Conservation (phyloP, 2,329 filamentous ascomycete genomes). For the Aotearoamyces nothofagi region DNA sequence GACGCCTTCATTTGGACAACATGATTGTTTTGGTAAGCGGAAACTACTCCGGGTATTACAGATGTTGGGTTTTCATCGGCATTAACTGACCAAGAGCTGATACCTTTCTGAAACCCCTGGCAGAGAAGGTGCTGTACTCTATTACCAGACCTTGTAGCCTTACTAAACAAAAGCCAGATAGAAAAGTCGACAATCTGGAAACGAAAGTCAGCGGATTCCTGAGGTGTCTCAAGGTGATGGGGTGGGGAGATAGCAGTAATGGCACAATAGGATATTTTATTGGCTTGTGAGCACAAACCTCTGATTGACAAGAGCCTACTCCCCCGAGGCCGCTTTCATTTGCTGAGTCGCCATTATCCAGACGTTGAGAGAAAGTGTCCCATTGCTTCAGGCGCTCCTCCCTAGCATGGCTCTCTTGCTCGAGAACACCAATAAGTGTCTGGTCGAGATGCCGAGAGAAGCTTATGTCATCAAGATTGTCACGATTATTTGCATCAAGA, state of each 20-base stretch:
- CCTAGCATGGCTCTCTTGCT: constrained; percentile 4
- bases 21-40: constrained; percentile 52
- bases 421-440: constrained; percentile 16
- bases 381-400: constrained; percentile 38
- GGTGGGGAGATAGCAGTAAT: too few relatives aligned
- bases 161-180: constrained; percentile 63
- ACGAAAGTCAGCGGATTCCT: too few relatives aligned
- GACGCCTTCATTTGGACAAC: constrained; percentile 50
- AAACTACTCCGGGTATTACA: constrained; percentile 49
- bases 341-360: constrained; percentile 39
- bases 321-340: constrained; percentile 27
- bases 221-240: too few relatives aligned
- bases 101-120: constrained; percentile 56
- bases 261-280: too few relatives aligned
- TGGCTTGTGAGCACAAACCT: constrained; percentile 46
- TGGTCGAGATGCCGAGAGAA: constrained; percentile 13
- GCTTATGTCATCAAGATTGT: constrained; percentile 5
- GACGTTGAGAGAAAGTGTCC: constrained; percentile 46
- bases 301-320: constrained; percentile 40
- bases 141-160: constrained; percentile 26
- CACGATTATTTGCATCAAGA: too few relatives aligned
- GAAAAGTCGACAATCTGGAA: constrained; percentile 61
- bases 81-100: constrained; percentile 8
- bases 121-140: constrained; percentile 65
- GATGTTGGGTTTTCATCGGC: constrained; percentile 19